These are phyloP conservation scores for Crucibulum parvulum DNA, from an alignment of 1,284 basidiomycete species.

Conservation along the genomic window DNA sequence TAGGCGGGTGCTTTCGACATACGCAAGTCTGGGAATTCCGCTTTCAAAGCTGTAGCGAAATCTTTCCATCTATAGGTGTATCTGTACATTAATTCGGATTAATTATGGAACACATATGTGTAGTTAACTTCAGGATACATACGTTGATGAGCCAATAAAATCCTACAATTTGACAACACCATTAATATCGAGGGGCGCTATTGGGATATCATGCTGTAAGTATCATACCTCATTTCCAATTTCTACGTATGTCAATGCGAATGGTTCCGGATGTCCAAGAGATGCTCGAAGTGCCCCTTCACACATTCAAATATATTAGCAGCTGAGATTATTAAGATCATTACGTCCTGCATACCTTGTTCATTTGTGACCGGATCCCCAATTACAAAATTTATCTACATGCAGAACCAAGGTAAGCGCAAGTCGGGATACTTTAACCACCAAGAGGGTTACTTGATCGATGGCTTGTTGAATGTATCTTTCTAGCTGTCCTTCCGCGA, in stretches of 20 bases:
- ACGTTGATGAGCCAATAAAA: constrained; percentile 48
- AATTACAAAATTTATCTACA: constrained; percentile 74
- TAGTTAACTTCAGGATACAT: constrained; percentile 4
- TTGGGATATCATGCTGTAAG: too few species aligned
- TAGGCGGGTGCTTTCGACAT: constrained; percentile 22
- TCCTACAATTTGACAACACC: constrained; percentile 40
- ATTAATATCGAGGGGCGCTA: too few species aligned
- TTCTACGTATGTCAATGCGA: constrained; percentile 65
- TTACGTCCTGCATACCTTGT: constrained; percentile 39
- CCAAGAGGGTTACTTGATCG: constrained; percentile 53
- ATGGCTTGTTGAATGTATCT: constrained; percentile 74
- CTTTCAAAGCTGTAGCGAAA: constrained; percentile 60
- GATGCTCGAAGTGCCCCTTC: constrained; percentile 66
- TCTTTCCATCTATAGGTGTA: constrained; percentile 69
- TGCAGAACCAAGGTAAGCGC: background rate
- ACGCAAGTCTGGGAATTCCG: constrained; percentile 69
- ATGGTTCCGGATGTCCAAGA: constrained; percentile 68
- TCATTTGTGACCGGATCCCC: constrained; percentile 57
- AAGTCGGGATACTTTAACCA: too few species aligned
- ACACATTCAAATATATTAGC: too few species aligned
- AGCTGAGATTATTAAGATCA: too few species aligned
- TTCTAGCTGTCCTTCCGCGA: constrained; percentile 57
- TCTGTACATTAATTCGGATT: constrained; percentile 26
- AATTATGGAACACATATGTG: constrained; percentile 1
- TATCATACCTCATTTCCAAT: constrained; percentile 63